Evolutionary conservation across 2,329 filamentous ascomycete species (phyloP), one percentile per base, ranked within the genome.

Genomic region (Plectosphaerella sp.): DNA sequence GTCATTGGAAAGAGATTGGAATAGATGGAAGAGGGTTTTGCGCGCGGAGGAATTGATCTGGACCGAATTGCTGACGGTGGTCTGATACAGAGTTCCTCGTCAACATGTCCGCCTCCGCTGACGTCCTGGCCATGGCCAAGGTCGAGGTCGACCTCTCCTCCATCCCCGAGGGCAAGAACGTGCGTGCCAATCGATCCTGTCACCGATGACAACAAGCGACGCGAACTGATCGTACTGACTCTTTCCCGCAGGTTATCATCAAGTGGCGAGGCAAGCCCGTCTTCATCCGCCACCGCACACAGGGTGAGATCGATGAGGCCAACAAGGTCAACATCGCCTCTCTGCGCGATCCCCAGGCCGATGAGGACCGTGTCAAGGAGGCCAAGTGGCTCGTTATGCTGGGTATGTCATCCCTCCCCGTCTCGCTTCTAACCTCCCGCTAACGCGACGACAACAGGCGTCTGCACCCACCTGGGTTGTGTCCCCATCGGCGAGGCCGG

Each of bases 181-280:
- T 92, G 79, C 72, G 88, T 80, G 48, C 49, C 41, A 7, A 16
- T n/a, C n/a, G 7, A 20, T 25, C 24, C 18, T 11, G 25, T 12
- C 20, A 48, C 14, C 22, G 24, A 2, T 1, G 11, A 12, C 5
- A 9, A 3, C 5, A 14, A 10, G 10, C 14, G 25, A 47, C 25
- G 18, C 28, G 28, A 41, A 41, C 37, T 3, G 14, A 15, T 2
- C 2, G 10, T 45, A 39, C 53, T 56, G 48, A 55, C n/a, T 1
- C 16, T 24, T 50, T n/a, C 15, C 14, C 7, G 25, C 66, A 92
- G 88, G 87, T 99, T 72, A 95, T 99, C 74, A 96, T 99, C 83
- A 99, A 99, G 82, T 99, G 94, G 94, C 89, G 94, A 82, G 94
- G 94, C 73, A 99, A 99, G 89, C 94, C 94, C 73, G 91, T 99